A percentile compares a stretch with the other conserved stretches of the same genome.
These are phyloP conservation scores for Metschnikowia baotianmanensis DNA, from an alignment of 805 yeast genomes.

Conservation along the genomic window DNA sequence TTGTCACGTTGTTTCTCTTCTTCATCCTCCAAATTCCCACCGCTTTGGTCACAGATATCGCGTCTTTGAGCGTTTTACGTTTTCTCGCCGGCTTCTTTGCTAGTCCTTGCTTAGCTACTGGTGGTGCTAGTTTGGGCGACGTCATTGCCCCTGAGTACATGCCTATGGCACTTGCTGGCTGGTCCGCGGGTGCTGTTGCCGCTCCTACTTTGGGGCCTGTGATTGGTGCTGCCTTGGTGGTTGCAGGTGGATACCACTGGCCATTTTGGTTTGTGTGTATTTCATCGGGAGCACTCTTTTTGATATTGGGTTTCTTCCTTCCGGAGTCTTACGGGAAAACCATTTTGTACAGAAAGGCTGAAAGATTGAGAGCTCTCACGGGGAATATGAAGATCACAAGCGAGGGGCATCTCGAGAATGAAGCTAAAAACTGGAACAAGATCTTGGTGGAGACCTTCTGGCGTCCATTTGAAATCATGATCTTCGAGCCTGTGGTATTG, in stretches of 20 bases:
- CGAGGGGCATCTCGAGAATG: conserved; percentile 12
- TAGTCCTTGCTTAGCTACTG: conserved; percentile 56
- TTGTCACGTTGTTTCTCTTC: conserved; percentile 46
- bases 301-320: conserved; percentile 10
- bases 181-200: conserved; percentile 53
- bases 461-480: conserved; percentile 14
- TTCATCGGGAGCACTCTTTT: conserved; percentile 9
- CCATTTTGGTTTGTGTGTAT: conserved; percentile 16
- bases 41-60: conserved; percentile 50
- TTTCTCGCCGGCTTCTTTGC: conserved; percentile 55
- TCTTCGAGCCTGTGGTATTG: conserved; percentile 15
- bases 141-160: conserved; percentile 39
- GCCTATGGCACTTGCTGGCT: conserved; percentile 47
- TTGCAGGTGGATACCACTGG: conserved; percentile 15
- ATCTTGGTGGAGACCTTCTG: conserved; percentile 12
- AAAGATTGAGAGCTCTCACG: conserved; percentile 13
- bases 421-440: conserved; percentile 1
- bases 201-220: conserved; percentile 60
- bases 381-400: conserved; percentile 13
- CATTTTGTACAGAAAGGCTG: conserved; percentile 14
- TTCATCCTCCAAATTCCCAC: conserved; percentile 54
- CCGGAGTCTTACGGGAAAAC: conserved; percentile 15
- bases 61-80: conserved; percentile 49
- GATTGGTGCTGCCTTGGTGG: conserved; percentile 49
- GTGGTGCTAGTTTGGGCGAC: conserved; percentile 58